Base-by-base conservation (phyloP, 148 eudicot genomes). In the Camellia japonica region DNA sequence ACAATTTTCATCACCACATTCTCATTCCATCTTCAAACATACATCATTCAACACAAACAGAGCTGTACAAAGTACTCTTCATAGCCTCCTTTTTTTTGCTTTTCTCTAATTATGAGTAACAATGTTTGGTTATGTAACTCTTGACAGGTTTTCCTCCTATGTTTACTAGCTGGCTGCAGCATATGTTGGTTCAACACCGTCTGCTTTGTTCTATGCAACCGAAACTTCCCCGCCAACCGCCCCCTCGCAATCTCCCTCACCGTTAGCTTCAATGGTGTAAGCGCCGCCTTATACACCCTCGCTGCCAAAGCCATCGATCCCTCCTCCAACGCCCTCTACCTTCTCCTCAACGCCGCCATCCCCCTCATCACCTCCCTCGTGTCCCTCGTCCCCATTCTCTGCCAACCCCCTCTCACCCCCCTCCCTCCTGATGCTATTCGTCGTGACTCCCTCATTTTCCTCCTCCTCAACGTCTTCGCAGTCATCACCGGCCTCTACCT, bases 181-280 rank as follows among this genome's bases (percentile, higher is more conserved):
- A 94, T 94, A 71, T 89, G 91, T 83, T 94, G 98, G 98, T 94
- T 94, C 89, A 92, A 92, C 86, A 93, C 98, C 6, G 97, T 92
- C 49, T 94, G 97, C 73, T 94, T 92, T 67, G 87, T 91, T 19
- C 92, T 94, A 73, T 94, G 98, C 86, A 87, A 87, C 68, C 87
- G 78, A 64, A 94, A 91, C 79, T 94, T 94, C 86, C 89, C 88
- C 0, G 76, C 85, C 13, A 89, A 86, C 64, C 86, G 92, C 46
- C 88, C 97, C 18, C 88, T 94, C 12, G 98, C 98, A 5, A 85
- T 90, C 60, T 85, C 98, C 43, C 88, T 93, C 18, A 90, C 95
- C 3, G 89, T 94, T 38, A 88, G 97, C 85, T 92, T 90, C 87
- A 94, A 94, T 69, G 97, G 98, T 0, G 90, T 94, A 12, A 92